Percentiles rank a stretch among this genome's conserved stretches.
Conservation (phyloP, 495 filamentous ascomycete genomes). For the Tirmania nivea region DNA sequence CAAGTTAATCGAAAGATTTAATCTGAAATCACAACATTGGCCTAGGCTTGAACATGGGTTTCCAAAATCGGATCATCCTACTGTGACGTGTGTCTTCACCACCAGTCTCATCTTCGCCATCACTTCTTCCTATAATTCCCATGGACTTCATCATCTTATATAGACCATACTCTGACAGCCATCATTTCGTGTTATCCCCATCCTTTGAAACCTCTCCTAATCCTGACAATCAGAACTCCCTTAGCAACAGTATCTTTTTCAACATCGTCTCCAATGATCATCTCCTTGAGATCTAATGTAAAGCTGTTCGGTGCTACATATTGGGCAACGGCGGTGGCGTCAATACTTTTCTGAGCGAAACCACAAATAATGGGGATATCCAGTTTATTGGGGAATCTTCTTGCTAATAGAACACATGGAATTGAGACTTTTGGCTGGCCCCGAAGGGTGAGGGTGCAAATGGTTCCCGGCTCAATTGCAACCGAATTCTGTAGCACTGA, state of each 20-base stretch:
- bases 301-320: slow-evolving; percentile 55
- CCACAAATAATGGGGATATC: slow-evolving; percentile 47
- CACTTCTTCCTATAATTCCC: background rate
- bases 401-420: slow-evolving; percentile 43
- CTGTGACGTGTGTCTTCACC: slow-evolving; percentile 45
- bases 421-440: slow-evolving; percentile 51
- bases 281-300: slow-evolving; percentile 48
- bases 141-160: slow-evolving; percentile 8
- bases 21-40: background rate
- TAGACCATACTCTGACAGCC: background rate
- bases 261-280: slow-evolving; percentile 53
- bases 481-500: slow-evolving; percentile 42
- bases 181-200: slow-evolving; percentile 27
- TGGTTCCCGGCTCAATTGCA: slow-evolving; percentile 52
- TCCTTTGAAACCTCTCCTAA: slow-evolving; percentile 47
- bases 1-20: no score
- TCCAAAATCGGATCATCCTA: slow-evolving; percentile 57
- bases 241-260: slow-evolving; percentile 48
- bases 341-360: slow-evolving; percentile 49
- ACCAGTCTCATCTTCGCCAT: slow-evolving; percentile 22
- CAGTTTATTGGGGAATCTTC: slow-evolving; percentile 45
- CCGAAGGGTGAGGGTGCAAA: slow-evolving; percentile 48
- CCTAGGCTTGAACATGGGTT: slow-evolving; percentile 29
- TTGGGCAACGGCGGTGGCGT: slow-evolving; percentile 44
- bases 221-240: slow-evolving; percentile 39